Evolutionary conservation across 208 protist species (phyloP), one percentile per base, ranked within the genome.

Genomic region (Porcisia hertigi): DNA sequence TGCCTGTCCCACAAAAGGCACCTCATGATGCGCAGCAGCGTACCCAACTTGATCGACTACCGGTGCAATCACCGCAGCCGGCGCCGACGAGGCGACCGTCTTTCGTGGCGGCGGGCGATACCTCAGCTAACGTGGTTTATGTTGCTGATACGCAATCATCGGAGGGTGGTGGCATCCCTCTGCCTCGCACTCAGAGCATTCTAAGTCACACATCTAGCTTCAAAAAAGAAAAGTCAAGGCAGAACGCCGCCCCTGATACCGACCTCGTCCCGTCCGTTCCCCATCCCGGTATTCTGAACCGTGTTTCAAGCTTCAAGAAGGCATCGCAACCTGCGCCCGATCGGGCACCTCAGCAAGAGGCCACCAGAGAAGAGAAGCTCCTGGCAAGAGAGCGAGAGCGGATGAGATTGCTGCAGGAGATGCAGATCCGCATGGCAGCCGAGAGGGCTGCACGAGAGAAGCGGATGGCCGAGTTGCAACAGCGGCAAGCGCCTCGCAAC

Each of bases 281-380:
- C 36, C 55, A 60, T 18, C 71, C 74, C 18, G 82, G 82, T 53
- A 86, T 86, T 54, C 74, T 87, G 11, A 88, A 82, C 23, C 75
- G 77, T 34, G 64, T 74, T 18, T 88, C 84, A 8, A 88, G 84
- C 77, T 88, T 88, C 63, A 85, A 81, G 63, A 86, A 83, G 62
- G 64, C 45, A 18, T 53, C 74, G 63, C 45, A 58, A 57, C 66
- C 64, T 8, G 30, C 11, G 63, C 66, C 76, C 30, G 54, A 53
- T 55, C 43, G 63, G 62, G 45, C 73, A 39, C 45, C 34, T 23
- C 58, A 64, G 66, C 25, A 72, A 14, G 71, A 71, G 62, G 34
- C 14, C n/a, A 34, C 60, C 11, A 63, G 76, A 41, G 12, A 73
- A 34, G 45, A 76, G 45, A 70, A 73, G 49, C 49, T 76, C 43